These are phyloP conservation scores for Austroboletus rostrupii DNA, from an alignment of 1,284 basidiomycete genomes.

Conservation along the genomic window DNA sequence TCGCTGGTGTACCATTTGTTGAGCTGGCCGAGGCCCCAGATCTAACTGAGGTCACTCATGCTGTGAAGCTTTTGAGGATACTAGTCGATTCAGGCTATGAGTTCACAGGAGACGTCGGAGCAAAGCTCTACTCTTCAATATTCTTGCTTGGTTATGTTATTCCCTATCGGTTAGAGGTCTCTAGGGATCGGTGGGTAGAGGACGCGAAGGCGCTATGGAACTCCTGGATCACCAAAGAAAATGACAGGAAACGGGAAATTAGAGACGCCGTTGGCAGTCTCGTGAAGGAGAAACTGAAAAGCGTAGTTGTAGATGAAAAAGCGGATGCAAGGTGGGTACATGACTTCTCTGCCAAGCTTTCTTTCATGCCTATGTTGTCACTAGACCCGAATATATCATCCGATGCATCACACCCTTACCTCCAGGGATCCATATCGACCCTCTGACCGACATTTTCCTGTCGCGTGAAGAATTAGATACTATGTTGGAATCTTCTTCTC, in stretches of 20 bases:
- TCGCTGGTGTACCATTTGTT: conserved; percentile 7
- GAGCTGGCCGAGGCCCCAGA: conserved; percentile 1
- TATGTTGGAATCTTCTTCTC: conserved; percentile 38
- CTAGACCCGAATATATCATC: conserved; percentile 50
- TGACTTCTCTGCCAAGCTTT: conserved; percentile 14
- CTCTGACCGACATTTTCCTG: conserved; percentile 53
- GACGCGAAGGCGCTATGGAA: conserved; percentile 37
- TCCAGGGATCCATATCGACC: conserved; percentile 33
- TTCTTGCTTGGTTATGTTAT: conserved; percentile 27
- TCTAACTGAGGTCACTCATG: conserved; percentile 1
- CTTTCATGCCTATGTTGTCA: not conserved
- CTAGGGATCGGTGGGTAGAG: conserved; percentile 11
- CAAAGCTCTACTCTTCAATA: conserved; percentile 19
- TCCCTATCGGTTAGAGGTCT: conserved; percentile 6
- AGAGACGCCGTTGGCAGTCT: conserved; percentile 25
- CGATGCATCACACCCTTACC: conserved; percentile 31
- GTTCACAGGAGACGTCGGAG: conserved; percentile 19
- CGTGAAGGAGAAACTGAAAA: conserved; percentile 41
- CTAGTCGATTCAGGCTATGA: conserved; percentile 19
- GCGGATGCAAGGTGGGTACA: conserved; percentile 36
- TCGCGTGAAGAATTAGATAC: conserved; percentile 42
- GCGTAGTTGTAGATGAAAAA: conserved; percentile 41
- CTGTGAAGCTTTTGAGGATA: conserved; percentile 12
- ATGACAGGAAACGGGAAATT: conserved; percentile 11
- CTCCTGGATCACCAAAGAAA: conserved; percentile 30